phyloP scores from a whole-genome alignment of 768 basidiomycete species.

The Leccinum uliginosum region DNA sequence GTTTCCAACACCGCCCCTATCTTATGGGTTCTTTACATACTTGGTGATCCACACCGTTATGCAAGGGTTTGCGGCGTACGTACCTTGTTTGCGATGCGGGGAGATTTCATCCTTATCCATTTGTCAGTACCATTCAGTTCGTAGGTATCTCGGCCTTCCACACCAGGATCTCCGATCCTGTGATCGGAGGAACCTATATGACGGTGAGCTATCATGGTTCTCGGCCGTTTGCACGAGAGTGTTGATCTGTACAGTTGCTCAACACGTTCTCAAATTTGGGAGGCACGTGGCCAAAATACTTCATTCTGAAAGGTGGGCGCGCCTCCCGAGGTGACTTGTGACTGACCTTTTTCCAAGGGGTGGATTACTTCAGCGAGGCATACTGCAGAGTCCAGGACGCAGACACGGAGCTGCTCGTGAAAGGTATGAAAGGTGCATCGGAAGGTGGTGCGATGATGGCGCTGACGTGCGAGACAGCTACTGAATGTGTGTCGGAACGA shows the following conservation, averaged over 20 bases:
- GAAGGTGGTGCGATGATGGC: background rate
- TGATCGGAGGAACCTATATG: slow-evolving; percentile 99
- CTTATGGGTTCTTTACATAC: slow-evolving; percentile 72
- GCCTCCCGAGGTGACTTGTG: background rate
- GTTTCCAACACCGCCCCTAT: slow-evolving; percentile 78
- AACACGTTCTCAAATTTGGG: slow-evolving; percentile 97
- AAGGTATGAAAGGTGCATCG: slow-evolving; percentile 39
- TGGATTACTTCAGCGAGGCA: slow-evolving; percentile 84
- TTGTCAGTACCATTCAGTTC: slow-evolving; percentile 88
- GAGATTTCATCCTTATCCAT: slow-evolving; percentile 2
- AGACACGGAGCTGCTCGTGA: slow-evolving; percentile 44
- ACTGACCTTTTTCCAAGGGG: slow-evolving; percentile 44
- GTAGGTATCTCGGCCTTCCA: slow-evolving; percentile 99
- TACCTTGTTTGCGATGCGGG: slow-evolving; percentile 1
- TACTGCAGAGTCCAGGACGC: slow-evolving; percentile 71
- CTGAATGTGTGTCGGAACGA: slow-evolving; percentile 90
- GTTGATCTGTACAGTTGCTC: slow-evolving; percentile 54
- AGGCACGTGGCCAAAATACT: slow-evolving; percentile 97
- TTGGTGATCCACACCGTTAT: slow-evolving; percentile 79
- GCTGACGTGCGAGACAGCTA: slow-evolving; percentile 40
- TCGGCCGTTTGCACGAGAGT: background rate
- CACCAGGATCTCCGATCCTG: slow-evolving; percentile 89
- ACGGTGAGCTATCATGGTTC: slow-evolving; percentile 55
- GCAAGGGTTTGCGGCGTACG: slow-evolving; percentile 82
- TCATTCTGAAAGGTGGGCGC: slow-evolving; percentile 78